Base-by-base conservation (phyloP, 441 rosid species). In the Adansonia grandidieri region DNA sequence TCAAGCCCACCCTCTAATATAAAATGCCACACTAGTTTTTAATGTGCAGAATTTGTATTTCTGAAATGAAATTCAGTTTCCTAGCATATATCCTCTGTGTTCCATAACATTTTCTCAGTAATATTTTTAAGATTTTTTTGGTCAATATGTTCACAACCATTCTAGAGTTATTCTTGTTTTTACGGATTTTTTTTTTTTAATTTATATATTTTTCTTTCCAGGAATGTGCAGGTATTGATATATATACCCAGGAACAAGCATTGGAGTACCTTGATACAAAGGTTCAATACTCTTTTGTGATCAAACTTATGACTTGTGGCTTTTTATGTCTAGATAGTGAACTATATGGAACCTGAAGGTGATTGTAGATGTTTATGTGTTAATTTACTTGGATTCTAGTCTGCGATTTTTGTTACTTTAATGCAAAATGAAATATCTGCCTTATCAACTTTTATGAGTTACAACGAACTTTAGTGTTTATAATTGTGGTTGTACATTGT, bases 181-280 rank as follows among this genome's bases (percentile, higher is more conserved):
- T 9, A 40, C 48, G n/a, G 17, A 5, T 20, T 9, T 2, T 56
- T 6, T 45, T 75, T 37, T 20, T 69, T 66, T 22, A 32, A 63
- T 14, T 20, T 28, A 70, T 57, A 28, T 77, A 15, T 71, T 77
- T 71, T 74, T 74, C 22, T 79, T 78, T 85, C 84, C 81, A 96
- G 99, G 99, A 96, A 85, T 96, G 97, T 82, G 88, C 90, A 32
- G 82, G 84, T 76, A 80, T 80, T 50, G 86, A 84, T 60, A 85
- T 96, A 71, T 84, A 82, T 82, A 91, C 97, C 20, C 90, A 77
- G 70, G 82, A 82, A 77, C 87, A 91, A 84, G 99, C 99, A 56
- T 81, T 94, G 85, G 92, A 87, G 22, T 89, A 83, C 82, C 98
- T 96, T 48, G 97, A 94, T 80, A 82, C 86, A 73, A 88, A 89